phyloP scores from a whole-genome alignment of 208 protist species.

The Leishmania martiniquensis region DNA sequence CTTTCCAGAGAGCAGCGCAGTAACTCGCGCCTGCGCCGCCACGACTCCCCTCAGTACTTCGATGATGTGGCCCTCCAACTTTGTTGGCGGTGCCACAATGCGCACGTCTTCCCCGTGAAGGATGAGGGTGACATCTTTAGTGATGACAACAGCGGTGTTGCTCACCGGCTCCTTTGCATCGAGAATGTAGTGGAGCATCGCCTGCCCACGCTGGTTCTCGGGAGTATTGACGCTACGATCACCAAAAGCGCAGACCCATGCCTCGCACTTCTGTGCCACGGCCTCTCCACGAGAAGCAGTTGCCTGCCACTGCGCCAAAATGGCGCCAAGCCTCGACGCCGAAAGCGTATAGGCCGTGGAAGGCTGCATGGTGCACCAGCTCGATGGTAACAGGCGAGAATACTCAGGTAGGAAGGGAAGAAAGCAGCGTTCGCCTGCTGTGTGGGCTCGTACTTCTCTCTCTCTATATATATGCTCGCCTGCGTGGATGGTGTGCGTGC shows the following conservation, averaged over 20 bases:
- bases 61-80: slow-evolving; percentile 18
- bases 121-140: slow-evolving; percentile 38
- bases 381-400: not conserved
- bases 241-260: slow-evolving; percentile 71
- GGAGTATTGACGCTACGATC: slow-evolving; percentile 59
- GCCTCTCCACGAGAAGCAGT: slow-evolving; percentile 27
- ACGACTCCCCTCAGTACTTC: slow-evolving; percentile 16
- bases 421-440: not conserved
- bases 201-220: slow-evolving; percentile 86
- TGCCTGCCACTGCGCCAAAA: slow-evolving; percentile 52
- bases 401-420: not conserved
- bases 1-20: slow-evolving; percentile 33
- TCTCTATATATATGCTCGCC: not conserved
- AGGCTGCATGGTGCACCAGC: slow-evolving; percentile 10
- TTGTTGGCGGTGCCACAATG: slow-evolving; percentile 26
- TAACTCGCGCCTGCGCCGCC: slow-evolving; percentile 16
- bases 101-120: slow-evolving; percentile 35
- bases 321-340: slow-evolving; percentile 29
- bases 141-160: slow-evolving; percentile 64
- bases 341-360: slow-evolving; percentile 43
- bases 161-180: slow-evolving; percentile 40
- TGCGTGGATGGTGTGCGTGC: too few species aligned
- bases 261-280: slow-evolving; percentile 32
- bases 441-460: not conserved
- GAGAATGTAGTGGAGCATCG: slow-evolving; percentile 82